phyloP scores from a whole-genome alignment of 2,329 filamentous ascomycete genomes.

The Paecilomyces dactylethromorphus region DNA sequence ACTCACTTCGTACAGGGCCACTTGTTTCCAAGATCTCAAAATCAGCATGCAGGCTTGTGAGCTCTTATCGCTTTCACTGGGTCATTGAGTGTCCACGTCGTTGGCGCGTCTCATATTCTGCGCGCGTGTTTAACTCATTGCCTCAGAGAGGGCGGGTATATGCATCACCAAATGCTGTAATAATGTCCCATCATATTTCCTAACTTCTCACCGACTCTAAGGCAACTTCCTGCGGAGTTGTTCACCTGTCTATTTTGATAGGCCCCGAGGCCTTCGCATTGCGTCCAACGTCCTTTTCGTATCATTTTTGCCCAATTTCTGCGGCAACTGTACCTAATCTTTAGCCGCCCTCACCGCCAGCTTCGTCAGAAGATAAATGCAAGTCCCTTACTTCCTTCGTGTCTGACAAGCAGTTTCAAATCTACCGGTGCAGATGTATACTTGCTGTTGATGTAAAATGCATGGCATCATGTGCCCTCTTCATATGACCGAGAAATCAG shows the following conservation, averaged over 20 bases:
- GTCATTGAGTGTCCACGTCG: neutral
- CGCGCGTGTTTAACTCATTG: neutral
- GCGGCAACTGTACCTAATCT: neutral
- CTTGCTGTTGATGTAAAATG: neutral
- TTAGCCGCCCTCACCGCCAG: neutral
- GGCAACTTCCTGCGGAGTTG: neutral
- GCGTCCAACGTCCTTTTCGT: neutral
- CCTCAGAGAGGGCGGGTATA: neutral
- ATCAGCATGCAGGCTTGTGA: neutral
- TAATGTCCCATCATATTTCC: neutral
- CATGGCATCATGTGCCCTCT: neutral
- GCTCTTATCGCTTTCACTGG: neutral
- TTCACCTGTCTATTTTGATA: neutral
- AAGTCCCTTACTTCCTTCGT: neutral
- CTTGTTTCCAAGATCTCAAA: neutral
- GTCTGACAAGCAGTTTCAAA: neutral
- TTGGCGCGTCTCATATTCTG: neutral
- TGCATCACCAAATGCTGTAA: neutral
- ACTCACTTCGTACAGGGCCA: neutral
- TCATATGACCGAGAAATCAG: neutral
- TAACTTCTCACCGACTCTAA: neutral
- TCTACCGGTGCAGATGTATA: neutral
- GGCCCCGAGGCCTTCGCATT: neutral
- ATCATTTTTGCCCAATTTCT: neutral
- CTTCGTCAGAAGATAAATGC: neutral